These are phyloP conservation scores for Podospora comata DNA, from an alignment of 495 filamentous ascomycete species.

Conservation along the genomic window DNA sequence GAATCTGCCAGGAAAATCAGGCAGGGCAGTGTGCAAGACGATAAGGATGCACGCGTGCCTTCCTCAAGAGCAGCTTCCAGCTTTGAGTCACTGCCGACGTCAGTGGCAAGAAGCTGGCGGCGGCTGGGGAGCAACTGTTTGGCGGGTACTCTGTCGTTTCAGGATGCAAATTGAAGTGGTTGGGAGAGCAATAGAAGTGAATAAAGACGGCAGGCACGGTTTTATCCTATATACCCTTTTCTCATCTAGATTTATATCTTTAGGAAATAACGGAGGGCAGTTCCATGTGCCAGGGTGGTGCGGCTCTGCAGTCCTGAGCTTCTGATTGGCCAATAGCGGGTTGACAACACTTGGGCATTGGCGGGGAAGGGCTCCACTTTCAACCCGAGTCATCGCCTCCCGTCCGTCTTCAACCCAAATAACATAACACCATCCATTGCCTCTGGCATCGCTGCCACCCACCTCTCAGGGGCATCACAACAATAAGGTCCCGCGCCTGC, in stretches of 20 bases:
- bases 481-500: not conserved
- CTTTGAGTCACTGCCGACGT: not conserved
- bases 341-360: not conserved
- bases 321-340: not conserved
- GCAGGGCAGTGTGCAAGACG: not conserved
- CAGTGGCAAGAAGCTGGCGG: not conserved
- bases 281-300: not conserved
- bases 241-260: not conserved
- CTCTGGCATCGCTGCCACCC: too few relatives aligned
- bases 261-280: not conserved
- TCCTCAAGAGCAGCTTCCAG: not conserved
- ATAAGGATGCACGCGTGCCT: not conserved
- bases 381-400: not conserved
- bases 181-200: not conserved
- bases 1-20: not conserved
- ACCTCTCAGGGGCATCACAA: not conserved
- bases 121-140: not conserved
- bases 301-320: not conserved
- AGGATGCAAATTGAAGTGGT: not conserved
- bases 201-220: not conserved
- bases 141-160: not conserved
- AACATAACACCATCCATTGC: not conserved
- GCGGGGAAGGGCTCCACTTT: not conserved
- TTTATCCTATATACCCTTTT: not conserved
- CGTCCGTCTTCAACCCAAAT: not conserved